phyloP scores from a whole-genome alignment of 257 asterid species.

The Salvia miltiorrhiza region DNA sequence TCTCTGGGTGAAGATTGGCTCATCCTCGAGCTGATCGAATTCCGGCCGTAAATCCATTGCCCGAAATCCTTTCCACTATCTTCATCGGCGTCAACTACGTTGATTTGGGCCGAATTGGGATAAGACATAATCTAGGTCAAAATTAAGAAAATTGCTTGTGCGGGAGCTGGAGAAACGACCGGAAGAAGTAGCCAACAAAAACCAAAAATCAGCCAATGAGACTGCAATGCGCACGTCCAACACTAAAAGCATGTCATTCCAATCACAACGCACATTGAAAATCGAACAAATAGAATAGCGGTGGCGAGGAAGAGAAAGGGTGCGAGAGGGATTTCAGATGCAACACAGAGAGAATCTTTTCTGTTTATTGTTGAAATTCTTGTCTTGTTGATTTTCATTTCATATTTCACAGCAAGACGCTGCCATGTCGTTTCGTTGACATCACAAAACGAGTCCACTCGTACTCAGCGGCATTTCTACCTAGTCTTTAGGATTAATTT shows the following conservation, averaged over 20 bases:
- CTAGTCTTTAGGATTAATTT: no score
- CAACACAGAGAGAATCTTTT: neutral
- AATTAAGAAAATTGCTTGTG: slow-evolving; percentile 1
- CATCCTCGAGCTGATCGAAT: slow-evolving; percentile 33
- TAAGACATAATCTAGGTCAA: slow-evolving; percentile 18
- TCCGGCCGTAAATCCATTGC: slow-evolving; percentile 15
- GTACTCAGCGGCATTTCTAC: no score
- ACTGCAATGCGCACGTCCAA: neutral
- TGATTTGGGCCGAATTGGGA: slow-evolving; percentile 23
- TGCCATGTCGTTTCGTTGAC: no score
- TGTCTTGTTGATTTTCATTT: no score
- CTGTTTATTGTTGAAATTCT: no score
- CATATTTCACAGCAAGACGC: no score
- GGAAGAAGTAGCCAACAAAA: neutral
- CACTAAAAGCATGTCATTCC: neutral
- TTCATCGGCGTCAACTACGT: slow-evolving; percentile 18
- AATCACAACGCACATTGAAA: neutral
- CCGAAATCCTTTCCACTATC: slow-evolving; percentile 11
- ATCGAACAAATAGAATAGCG: neutral
- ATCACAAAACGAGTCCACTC: no score
- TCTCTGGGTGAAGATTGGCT: slow-evolving; percentile 33
- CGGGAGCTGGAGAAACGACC: slow-evolving; percentile 8
- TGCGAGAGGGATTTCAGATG: neutral
- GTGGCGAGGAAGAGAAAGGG: neutral
- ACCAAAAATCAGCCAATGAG: neutral